phyloP scores from a whole-genome alignment of 2,329 filamentous ascomycete species.

The Beauveria rudraprayagi region DNA sequence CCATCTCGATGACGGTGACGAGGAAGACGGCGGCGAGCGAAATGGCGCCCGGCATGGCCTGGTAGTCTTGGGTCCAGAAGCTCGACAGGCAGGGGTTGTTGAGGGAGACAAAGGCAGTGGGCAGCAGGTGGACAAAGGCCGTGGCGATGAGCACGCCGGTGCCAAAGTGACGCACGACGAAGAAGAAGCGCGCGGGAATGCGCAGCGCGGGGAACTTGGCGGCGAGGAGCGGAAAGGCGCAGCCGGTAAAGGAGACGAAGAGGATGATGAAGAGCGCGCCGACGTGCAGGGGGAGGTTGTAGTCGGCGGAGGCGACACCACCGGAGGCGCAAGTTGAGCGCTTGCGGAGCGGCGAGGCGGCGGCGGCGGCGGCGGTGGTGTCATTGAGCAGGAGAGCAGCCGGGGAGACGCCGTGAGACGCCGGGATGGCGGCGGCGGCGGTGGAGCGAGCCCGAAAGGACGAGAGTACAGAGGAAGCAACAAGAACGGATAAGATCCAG shows the following conservation, averaged over 20 bases:
- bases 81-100: slow-evolving; percentile 59
- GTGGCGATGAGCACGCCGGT: slow-evolving; percentile 70
- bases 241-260: slow-evolving; percentile 39
- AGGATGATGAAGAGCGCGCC: slow-evolving; percentile 46
- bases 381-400: slow-evolving; percentile 3
- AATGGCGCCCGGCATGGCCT: slow-evolving; percentile 70
- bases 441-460: slow-evolving; percentile 10
- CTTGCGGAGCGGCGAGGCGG: slow-evolving; percentile 17
- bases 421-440: background rate
- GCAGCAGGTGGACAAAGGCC: slow-evolving; percentile 69
- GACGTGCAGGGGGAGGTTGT: slow-evolving; percentile 51
- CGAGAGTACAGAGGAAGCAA: slow-evolving; percentile 25
- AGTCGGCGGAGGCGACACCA: slow-evolving; percentile 28
- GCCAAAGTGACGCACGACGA: slow-evolving; percentile 59
- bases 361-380: background rate
- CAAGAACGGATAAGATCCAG: slow-evolving; percentile 35
- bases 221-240: slow-evolving; percentile 47
- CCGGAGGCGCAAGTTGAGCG: slow-evolving; percentile 23
- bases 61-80: slow-evolving; percentile 70
- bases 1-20: slow-evolving; percentile 75
- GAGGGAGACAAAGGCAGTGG: slow-evolving; percentile 56
- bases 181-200: slow-evolving; percentile 48
- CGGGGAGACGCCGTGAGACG: background rate
- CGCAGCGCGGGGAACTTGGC: slow-evolving; percentile 41
- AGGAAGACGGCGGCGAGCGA: slow-evolving; percentile 71